Evolutionary conservation across 1,284 basidiomycete species (phyloP).

Genomic region (Sanghuangporus baumii): DNA sequence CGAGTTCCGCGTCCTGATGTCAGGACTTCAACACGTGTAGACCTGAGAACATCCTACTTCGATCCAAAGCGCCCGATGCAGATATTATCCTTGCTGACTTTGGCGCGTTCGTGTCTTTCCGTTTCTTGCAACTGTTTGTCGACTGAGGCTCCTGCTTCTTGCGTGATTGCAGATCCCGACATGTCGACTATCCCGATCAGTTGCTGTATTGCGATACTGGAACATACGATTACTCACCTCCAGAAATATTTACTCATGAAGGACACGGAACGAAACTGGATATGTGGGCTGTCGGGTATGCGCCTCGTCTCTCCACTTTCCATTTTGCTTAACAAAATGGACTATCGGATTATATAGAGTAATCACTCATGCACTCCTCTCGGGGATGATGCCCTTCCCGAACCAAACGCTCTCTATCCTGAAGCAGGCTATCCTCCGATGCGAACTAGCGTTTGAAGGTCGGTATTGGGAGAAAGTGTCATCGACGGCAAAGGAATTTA

Average conservation of each 20-base stretch:
- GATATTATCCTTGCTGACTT: slow-evolving; percentile 16
- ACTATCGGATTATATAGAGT: background rate
- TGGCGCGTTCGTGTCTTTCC: slow-evolving; percentile 10
- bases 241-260: slow-evolving; percentile 16
- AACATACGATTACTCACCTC: slow-evolving; percentile 17
- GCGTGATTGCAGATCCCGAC: slow-evolving; percentile 5
- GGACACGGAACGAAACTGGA: slow-evolving; percentile 15
- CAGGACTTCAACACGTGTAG: background rate
- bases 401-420: slow-evolving; percentile 9
- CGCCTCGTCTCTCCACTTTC: background rate
- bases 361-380: slow-evolving; percentile 12
- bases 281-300: slow-evolving; percentile 16
- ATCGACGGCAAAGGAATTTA: slow-evolving; percentile 7
- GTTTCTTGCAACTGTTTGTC: background rate
- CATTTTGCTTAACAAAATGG: background rate
- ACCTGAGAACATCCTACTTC: slow-evolving; percentile 15
- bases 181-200: slow-evolving; percentile 6
- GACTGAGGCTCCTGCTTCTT: background rate
- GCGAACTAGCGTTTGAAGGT: slow-evolving; percentile 7
- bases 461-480: slow-evolving; percentile 13
- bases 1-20: background rate
- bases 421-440: slow-evolving; percentile 7
- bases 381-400: slow-evolving; percentile 17
- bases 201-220: slow-evolving; percentile 16
- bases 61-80: slow-evolving; percentile 8